A percentile compares a stretch with the other conserved stretches of the same genome.
Conservation (phyloP, 768 basidiomycete genomes). For the Chiua virens region DNA sequence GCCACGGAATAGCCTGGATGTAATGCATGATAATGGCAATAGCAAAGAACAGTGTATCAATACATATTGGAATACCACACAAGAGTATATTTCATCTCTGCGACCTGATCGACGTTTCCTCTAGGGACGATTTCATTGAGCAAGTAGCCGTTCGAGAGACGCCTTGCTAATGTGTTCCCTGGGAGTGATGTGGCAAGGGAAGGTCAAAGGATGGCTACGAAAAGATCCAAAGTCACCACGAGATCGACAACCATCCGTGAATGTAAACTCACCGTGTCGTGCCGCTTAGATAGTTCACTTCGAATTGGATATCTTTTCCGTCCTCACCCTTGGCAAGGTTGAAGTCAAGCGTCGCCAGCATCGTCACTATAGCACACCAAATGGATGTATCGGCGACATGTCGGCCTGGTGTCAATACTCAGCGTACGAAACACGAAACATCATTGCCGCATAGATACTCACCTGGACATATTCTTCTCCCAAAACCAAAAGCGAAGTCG, state of each 20-base stretch:
- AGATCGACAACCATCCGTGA: neutral
- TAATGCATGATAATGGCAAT: too few species aligned
- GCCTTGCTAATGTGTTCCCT: constrained; percentile 7
- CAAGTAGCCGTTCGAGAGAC: constrained; percentile 2
- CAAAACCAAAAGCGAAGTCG: constrained; percentile 19
- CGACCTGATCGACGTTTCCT: neutral
- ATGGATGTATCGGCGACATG: constrained; percentile 2
- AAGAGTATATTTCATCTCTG: neutral
- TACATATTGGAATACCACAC: too few species aligned
- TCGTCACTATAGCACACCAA: constrained; percentile 15
- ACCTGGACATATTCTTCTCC: constrained; percentile 17
- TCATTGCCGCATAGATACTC: neutral
- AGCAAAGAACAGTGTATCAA: too few species aligned
- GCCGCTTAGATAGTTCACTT: neutral
- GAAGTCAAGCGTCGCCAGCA: constrained; percentile 23
- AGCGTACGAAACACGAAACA: neutral
- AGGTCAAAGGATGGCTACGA: constrained; percentile 8
- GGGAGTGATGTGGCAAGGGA: constrained; percentile 17
- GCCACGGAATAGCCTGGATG: too few species aligned
- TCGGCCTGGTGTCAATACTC: constrained; percentile 4
- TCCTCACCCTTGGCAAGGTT: constrained; percentile 7
- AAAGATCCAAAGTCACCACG: neutral
- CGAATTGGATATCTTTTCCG: constrained; percentile 5
- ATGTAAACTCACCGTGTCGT: neutral
- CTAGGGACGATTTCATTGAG: neutral